Base-by-base conservation (phyloP, 225 moss, liverwort and hornwort species). In the Thuidium tamariscinum region DNA sequence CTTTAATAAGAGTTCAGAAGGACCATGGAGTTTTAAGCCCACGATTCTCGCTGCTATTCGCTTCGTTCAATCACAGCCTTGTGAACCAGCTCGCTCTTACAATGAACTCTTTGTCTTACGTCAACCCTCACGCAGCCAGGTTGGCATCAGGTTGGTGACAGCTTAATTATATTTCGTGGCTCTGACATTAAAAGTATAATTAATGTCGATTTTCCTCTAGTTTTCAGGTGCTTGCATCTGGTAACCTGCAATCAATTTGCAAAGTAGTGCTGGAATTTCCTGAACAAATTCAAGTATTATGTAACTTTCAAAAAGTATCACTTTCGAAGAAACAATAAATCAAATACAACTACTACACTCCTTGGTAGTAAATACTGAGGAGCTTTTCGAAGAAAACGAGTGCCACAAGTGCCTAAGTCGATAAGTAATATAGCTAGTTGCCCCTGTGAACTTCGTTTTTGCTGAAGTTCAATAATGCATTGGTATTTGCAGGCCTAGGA, bases 21-120 rank as follows among this genome's bases (percentile, higher is more conserved):
- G 93, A 91, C 83, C 93, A 91, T 68, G 91, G 88, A 75, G 85
- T 46, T 72, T 90, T 88, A 56, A 91, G 85, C 62, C 90, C 93
- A 22, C 85, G 91, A 71, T 93, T 89, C 85, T 90, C 90, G 21
- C 75, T 93, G 85, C 85, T 93, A 18, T 91, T 93, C 67, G 89
- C 87, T 67, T 93, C 93, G 54, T 93, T 93, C 77, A 91, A 89
- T 72, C 93, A 93, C 87, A 93, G 90, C 77, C 93, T 93, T 81
- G 88, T 93, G 85, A 84, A 91, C 85, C 85, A 87, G 84, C 87
- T 93, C 23, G 84, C 91, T 60, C 84, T 86, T 78, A 85, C 86
- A 64, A 82, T 93, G 73, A 68, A 76, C 17, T 85, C 87, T 87
- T 74, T 91, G 71, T 90, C 88, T 75, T n/a, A 75, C 41, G 70